phyloP scores from a whole-genome alignment of 1,284 basidiomycete species.

The Schizopora paradoxa region DNA sequence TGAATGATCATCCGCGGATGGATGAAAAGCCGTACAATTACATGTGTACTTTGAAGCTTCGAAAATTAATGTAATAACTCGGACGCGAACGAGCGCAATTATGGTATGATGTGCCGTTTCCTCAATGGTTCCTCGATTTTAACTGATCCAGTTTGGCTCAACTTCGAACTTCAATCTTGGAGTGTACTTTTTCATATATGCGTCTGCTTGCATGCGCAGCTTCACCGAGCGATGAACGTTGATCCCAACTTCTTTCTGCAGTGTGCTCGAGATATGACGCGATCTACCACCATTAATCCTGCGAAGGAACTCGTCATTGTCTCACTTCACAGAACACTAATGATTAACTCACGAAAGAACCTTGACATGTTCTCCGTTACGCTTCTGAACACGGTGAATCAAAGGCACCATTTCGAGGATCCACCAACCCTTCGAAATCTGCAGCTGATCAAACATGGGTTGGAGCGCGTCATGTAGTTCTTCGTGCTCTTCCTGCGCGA shows the following conservation, averaged over 20 bases:
- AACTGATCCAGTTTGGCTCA: conserved; percentile 11
- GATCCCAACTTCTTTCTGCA: background rate
- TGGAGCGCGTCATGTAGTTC: conserved; percentile 21
- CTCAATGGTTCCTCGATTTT: too few relatives aligned
- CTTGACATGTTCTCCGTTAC: conserved; percentile 4
- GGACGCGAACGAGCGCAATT: too few relatives aligned
- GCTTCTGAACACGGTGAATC: background rate
- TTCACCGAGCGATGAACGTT: conserved; percentile 10
- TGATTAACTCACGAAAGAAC: background rate
- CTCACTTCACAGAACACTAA: background rate
- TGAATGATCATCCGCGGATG: too few relatives aligned
- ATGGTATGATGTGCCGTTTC: too few relatives aligned
- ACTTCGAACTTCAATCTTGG: conserved; percentile 3
- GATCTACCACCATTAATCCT: conserved; percentile 2
- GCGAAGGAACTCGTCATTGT: background rate
- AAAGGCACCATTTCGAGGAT: conserved; percentile 19
- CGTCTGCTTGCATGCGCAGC: conserved; percentile 6
- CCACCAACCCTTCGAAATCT: conserved; percentile 19
- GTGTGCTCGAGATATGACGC: conserved; percentile 4
- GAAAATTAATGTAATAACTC: too few relatives aligned
- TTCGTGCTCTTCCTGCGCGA: conserved; percentile 12
- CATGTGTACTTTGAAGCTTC: too few relatives aligned
- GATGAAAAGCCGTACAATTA: too few relatives aligned
- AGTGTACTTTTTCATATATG: background rate
- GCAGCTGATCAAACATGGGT: conserved; percentile 23